phyloP scores from a whole-genome alignment of 2,329 filamentous ascomycete genomes.

The Coniosporium tulheliwenetii region DNA sequence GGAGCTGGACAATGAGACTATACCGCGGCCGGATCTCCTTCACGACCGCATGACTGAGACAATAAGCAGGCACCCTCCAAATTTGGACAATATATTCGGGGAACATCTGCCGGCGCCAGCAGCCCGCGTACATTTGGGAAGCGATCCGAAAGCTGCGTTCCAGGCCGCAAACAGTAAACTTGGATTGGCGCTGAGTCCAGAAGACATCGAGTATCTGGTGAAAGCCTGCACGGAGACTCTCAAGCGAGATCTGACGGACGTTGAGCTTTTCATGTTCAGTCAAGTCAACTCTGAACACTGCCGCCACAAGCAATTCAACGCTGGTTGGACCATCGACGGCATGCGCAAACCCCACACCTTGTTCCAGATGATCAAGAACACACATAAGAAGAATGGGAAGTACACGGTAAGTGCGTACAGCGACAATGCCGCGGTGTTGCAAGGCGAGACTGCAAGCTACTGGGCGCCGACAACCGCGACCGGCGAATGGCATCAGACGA shows the following conservation, averaged over 20 bases:
- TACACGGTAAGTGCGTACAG: constrained; percentile 92
- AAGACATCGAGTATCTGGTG: constrained; percentile 90
- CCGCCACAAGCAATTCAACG: constrained; percentile 85
- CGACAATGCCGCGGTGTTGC: constrained; percentile 89
- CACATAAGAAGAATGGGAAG: constrained; percentile 60
- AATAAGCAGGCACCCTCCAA: constrained; percentile 50
- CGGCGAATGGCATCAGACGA: constrained; percentile 74
- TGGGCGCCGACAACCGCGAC: constrained; percentile 83
- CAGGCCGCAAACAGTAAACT: constrained; percentile 70
- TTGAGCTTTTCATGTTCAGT: constrained; percentile 98
- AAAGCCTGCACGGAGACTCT: constrained; percentile 56
- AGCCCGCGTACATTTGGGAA: constrained; percentile 57
- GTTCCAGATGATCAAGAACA: constrained; percentile 94
- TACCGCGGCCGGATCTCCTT: constrained; percentile 53
- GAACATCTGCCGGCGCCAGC: constrained; percentile 50
- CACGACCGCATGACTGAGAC: constrained; percentile 95
- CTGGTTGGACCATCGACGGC: constrained; percentile 88
- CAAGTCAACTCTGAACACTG: constrained; percentile 98
- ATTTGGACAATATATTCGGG: constrained; percentile 63
- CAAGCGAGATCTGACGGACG: constrained; percentile 59
- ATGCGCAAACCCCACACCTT: constrained; percentile 62
- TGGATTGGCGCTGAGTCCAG: constrained; percentile 72
- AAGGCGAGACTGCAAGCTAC: constrained; percentile 55
- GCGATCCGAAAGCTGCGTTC: constrained; percentile 54
- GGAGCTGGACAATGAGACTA: constrained; percentile 31